phyloP scores from a whole-genome alignment of 441 rosid species.

The Corymbia citriodora region DNA sequence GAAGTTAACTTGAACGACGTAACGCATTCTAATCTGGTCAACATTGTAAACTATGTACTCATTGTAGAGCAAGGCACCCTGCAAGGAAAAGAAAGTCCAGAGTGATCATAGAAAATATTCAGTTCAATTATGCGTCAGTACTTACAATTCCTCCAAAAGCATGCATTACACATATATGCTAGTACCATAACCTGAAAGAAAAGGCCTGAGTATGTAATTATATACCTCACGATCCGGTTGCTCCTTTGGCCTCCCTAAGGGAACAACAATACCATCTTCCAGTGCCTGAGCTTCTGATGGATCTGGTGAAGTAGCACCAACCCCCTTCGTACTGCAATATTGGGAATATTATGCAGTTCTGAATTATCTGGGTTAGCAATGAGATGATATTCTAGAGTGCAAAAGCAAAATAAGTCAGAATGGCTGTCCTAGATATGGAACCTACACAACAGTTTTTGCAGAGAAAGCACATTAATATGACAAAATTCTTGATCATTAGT shows the following conservation, averaged over 20 bases:
- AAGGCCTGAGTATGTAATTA: background rate
- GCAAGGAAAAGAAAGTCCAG: constrained; percentile 16
- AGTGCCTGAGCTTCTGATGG: constrained; percentile 47
- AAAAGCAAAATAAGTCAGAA: background rate
- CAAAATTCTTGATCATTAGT: background rate
- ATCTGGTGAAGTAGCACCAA: constrained; percentile 72
- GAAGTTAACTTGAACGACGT: constrained; percentile 74
- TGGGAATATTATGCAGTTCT: background rate
- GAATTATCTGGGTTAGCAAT: background rate
- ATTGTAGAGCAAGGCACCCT: constrained; percentile 63
- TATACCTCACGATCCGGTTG: constrained; percentile 35
- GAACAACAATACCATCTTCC: constrained; percentile 63
- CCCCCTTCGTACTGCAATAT: constrained; percentile 74
- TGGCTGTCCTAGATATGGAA: background rate
- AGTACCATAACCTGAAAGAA: background rate
- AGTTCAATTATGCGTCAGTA: background rate
- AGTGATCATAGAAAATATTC: background rate
- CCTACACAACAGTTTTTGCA: background rate
- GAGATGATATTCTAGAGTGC: background rate
- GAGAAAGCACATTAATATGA: background rate
- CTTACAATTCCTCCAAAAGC: background rate
- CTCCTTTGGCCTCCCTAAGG: constrained; percentile 65
- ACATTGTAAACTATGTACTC: constrained; percentile 87
- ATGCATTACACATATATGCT: background rate
- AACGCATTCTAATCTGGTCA: constrained; percentile 78